Base-by-base conservation (phyloP, 1,284 basidiomycete genomes). In the Malassezia furfur region DNA sequence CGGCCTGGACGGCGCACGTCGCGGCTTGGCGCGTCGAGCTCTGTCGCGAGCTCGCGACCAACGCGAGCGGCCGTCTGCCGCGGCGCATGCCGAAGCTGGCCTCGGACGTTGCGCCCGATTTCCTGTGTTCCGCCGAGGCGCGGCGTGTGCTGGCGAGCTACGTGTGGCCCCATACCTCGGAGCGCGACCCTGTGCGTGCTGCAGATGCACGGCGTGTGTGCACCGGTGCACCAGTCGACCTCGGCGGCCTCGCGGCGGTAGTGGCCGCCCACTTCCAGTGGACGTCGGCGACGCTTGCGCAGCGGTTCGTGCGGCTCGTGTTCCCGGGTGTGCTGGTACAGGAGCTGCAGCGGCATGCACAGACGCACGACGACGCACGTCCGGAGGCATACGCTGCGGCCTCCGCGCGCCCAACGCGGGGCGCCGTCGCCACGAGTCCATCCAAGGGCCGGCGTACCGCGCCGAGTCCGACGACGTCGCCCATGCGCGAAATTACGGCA, bases 21-120 rank as follows among this genome's bases (percentile, higher is more conserved):
- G 17, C n/a, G 0, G 28, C 44, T 0, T 72, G 70, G 70, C 31
- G 64, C 5, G 50, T 53, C 2, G 40, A 43, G 0, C 48, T 72
- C 2, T 50, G 59, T 2, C 35, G 54, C 7, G 70, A 72, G 54
- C 61, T 72, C 5, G 47, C 50, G 15, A 60, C 61, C 11, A 70
- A 72, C 32, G 35, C 48, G 1, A 35, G 35, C 0, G 65, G 67
- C 7, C 41, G 41, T 3, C 60, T 72, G 2, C 46, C 54, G 0
- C 50, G 50, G 4, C 41, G 55, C 17, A 41, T 61, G 25, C 59
- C 58, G 0, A 59, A 57, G 11, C 53, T 72, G n/a, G 66, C 70
- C 5, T 45, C 45, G 0, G 52, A 21, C 14, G 43, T 65, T 22
- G 36, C 43, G 15, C 7, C 1, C 36, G 28, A 17, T 17, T 39